Evolutionary conservation across 2,329 filamentous ascomycete species (phyloP).

Genomic region (Colletotrichum orbiculare): DNA sequence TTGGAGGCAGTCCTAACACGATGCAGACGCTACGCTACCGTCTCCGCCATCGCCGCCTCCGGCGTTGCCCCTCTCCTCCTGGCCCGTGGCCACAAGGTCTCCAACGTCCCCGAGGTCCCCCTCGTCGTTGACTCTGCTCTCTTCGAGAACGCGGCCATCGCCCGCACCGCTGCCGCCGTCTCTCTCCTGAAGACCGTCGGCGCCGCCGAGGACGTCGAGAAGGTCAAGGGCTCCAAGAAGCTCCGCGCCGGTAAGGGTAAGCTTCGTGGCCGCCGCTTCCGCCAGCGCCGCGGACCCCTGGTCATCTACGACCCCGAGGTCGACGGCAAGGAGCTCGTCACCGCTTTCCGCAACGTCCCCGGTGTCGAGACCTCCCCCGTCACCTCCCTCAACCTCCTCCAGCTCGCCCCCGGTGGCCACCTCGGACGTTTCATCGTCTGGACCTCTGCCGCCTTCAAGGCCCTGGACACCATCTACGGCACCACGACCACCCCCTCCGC

Average conservation of each 20-base stretch:
- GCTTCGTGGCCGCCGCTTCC: conserved; percentile 94
- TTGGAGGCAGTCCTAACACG: conserved; percentile 9
- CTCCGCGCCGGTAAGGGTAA: conserved; percentile 99
- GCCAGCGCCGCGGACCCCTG: conserved; percentile 96
- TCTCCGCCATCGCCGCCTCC: conserved; percentile 96
- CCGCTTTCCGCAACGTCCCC: conserved; percentile 98
- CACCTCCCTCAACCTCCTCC: conserved; percentile 96
- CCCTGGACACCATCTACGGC: conserved; percentile 97
- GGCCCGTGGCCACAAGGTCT: conserved; percentile 96
- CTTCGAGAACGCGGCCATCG: conserved; percentile 81
- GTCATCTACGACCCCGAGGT: conserved; percentile 97
- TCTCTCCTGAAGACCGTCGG: conserved; percentile 90
- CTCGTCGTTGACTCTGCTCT: conserved; percentile 93
- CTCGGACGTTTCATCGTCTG: conserved; percentile 99
- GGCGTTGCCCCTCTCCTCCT: conserved; percentile 94
- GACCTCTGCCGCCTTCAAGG: conserved; percentile 96
- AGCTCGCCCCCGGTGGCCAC: conserved; percentile 98
- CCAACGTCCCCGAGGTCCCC: conserved; percentile 92
- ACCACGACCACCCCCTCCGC: conserved; percentile 88
- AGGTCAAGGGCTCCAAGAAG: conserved; percentile 97
- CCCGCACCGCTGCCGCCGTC: conserved; percentile 90
- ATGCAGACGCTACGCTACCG: conserved; percentile 91
- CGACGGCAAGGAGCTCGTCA: conserved; percentile 93
- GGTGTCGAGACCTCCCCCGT: conserved; percentile 97
- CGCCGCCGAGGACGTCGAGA: conserved; percentile 89